Conservation (phyloP, 2,329 filamentous ascomycete genomes). For the Pestalotiopsis sp. region DNA sequence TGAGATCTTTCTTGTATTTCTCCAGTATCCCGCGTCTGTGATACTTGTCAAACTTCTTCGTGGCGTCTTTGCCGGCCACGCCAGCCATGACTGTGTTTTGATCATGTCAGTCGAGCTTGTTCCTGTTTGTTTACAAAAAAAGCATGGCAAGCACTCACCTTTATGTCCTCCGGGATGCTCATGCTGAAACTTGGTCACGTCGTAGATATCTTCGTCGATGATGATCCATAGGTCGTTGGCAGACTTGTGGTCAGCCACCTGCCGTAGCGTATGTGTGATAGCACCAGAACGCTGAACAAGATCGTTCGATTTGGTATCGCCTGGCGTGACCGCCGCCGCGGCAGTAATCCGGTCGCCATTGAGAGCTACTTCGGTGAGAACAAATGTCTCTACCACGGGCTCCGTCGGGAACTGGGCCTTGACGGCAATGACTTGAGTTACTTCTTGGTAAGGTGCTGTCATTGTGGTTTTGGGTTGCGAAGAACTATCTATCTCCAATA, state of each 20-base stretch:
- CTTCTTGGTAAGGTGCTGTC: not conserved
- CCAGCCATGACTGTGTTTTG: conserved; percentile 12
- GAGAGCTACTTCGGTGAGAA: not conserved
- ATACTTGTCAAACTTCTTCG: conserved; percentile 23
- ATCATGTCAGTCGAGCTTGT: not conserved
- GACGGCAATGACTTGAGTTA: not conserved
- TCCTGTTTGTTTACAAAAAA: not conserved
- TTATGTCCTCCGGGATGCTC: conserved; percentile 26
- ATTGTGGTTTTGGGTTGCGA: not conserved
- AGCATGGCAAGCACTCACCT: conserved; percentile 11
- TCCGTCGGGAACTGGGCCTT: not conserved
- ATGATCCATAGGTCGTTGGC: conserved; percentile 23
- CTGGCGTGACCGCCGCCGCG: not conserved
- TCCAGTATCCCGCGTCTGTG: conserved; percentile 19
- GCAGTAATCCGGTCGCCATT: not conserved
- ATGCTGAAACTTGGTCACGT: conserved; percentile 23
- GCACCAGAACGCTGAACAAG: not conserved
- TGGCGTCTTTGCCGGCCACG: conserved; percentile 23
- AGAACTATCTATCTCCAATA: too few species aligned
- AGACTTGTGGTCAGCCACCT: conserved; percentile 20
- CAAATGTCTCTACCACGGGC: not conserved
- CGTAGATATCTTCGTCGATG: conserved; percentile 24
- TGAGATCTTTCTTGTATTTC: conserved; percentile 12
- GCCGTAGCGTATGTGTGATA: not conserved
- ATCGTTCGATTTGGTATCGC: not conserved